These are phyloP conservation scores for Carex myosuroides DNA, from an alignment of 176 grass and related monocot genomes.

Conservation along the genomic window DNA sequence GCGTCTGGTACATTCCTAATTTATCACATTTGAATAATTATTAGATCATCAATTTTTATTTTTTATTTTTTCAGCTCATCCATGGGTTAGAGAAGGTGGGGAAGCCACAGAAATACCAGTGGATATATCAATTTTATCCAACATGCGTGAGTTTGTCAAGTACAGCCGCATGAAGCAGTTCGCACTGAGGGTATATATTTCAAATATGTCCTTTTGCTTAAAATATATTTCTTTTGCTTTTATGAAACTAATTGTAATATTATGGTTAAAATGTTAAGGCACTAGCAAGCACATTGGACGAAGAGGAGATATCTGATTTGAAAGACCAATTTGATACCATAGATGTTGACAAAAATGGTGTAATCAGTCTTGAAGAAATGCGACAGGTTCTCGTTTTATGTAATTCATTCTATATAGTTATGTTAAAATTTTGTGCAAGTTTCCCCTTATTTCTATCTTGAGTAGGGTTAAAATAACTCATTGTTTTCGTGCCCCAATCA, in stretches of 20 bases:
- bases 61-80: conserved; percentile 56
- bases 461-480: too few relatives aligned
- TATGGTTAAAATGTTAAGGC: conserved; percentile 38
- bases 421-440: neutral
- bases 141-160: conserved; percentile 97
- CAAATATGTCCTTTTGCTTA: neutral
- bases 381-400: conserved; percentile 47
- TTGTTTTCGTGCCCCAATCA: too few relatives aligned
- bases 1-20: neutral
- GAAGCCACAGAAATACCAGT: conserved; percentile 89
- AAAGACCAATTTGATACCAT: conserved; percentile 96
- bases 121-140: conserved; percentile 88
- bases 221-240: conserved; percentile 8
- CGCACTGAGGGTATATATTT: conserved; percentile 69
- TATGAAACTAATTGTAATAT: conserved; percentile 17
- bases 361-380: conserved; percentile 98
- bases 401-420: neutral
- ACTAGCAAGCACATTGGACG: conserved; percentile 79
- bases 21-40: neutral
- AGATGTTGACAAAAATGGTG: conserved; percentile 96
- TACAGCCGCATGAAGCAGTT: conserved; percentile 99
- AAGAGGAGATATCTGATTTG: conserved; percentile 76
- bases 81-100: conserved; percentile 97
- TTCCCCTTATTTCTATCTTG: neutral
- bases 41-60: neutral